These are phyloP conservation scores for Onygenales sp. DNA, from an alignment of 2,329 filamentous ascomycete genomes.

Conservation along the genomic window DNA sequence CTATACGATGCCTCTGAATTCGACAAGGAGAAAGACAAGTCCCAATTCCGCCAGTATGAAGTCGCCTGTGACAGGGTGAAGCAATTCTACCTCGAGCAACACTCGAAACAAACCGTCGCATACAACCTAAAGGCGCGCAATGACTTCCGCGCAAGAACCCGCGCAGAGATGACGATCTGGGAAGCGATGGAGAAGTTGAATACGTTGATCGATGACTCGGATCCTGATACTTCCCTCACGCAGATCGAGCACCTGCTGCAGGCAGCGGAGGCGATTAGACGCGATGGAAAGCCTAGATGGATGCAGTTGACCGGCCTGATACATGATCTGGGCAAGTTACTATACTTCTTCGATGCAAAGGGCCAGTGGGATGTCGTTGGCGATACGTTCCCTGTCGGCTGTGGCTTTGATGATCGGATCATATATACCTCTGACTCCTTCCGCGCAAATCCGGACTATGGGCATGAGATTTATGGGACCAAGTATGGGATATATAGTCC, in stretches of 20 bases:
- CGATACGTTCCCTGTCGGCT: conserved; percentile 38
- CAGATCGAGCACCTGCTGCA: conserved; percentile 89
- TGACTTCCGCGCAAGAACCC: conserved; percentile 55
- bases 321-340: conserved; percentile 37
- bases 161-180: conserved; percentile 77
- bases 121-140: conserved; percentile 78
- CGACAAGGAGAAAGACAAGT: conserved; percentile 68
- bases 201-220: conserved; percentile 80
- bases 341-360: conserved; percentile 55
- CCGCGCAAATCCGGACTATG: conserved; percentile 61
- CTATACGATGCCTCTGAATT: conserved; percentile 54
- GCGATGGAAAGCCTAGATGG: conserved; percentile 50
- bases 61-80: conserved; percentile 76
- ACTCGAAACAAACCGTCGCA: conserved; percentile 48
- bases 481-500: conserved; percentile 69
- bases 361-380: conserved; percentile 93
- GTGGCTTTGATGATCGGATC: conserved; percentile 54
- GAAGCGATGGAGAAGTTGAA: conserved; percentile 88
- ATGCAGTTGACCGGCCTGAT: conserved; percentile 41
- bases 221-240: conserved; percentile 77
- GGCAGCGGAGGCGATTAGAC: conserved; percentile 78
- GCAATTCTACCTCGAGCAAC: conserved; percentile 69
- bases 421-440: conserved; percentile 71
- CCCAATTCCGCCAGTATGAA: conserved; percentile 72
- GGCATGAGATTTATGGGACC: conserved; percentile 62